These are phyloP conservation scores for Annulohypoxylon stygium DNA, from an alignment of 495 filamentous ascomycete genomes.

Conservation along the genomic window DNA sequence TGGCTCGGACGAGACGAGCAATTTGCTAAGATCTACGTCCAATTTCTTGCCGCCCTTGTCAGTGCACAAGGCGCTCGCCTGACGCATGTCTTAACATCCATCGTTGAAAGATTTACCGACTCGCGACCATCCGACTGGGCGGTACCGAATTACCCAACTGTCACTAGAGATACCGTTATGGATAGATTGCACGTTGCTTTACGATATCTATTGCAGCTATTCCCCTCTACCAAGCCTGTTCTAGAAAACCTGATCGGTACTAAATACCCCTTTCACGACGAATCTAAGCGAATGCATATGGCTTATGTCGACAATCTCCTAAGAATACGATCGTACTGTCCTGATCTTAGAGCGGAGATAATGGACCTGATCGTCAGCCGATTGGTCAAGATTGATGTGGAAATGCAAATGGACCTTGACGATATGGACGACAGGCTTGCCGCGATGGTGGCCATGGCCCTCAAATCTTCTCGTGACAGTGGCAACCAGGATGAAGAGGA, in stretches of 20 bases:
- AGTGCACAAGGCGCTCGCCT: constrained; percentile 76
- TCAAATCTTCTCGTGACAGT: constrained; percentile 51
- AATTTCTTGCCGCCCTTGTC: constrained; percentile 83
- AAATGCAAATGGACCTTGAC: constrained; percentile 93
- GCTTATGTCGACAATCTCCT: constrained; percentile 85
- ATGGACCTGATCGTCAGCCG: constrained; percentile 84
- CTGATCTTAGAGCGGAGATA: constrained; percentile 85
- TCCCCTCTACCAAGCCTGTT: constrained; percentile 77
- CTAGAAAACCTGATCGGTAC: constrained; percentile 72
- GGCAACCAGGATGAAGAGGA: constrained; percentile 66
- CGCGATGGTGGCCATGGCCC: constrained; percentile 61
- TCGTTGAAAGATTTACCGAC: constrained; percentile 79
- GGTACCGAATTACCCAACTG: constrained; percentile 69
- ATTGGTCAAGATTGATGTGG: constrained; percentile 91
- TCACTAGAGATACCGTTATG: constrained; percentile 71
- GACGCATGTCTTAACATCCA: constrained; percentile 75
- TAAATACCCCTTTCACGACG: constrained; percentile 81
- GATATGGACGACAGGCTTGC: constrained; percentile 73
- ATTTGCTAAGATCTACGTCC: constrained; percentile 82
- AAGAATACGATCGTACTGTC: constrained; percentile 77
- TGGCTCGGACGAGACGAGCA: constrained; percentile 89
- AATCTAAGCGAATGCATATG: constrained; percentile 77
- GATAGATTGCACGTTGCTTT: constrained; percentile 79
- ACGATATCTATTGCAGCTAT: constrained; percentile 79
- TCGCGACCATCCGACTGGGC: constrained; percentile 63